Evolutionary conservation across 2,329 filamentous ascomycete genomes (phyloP).

Genomic region (Beauveria scarabaeidicola): DNA sequence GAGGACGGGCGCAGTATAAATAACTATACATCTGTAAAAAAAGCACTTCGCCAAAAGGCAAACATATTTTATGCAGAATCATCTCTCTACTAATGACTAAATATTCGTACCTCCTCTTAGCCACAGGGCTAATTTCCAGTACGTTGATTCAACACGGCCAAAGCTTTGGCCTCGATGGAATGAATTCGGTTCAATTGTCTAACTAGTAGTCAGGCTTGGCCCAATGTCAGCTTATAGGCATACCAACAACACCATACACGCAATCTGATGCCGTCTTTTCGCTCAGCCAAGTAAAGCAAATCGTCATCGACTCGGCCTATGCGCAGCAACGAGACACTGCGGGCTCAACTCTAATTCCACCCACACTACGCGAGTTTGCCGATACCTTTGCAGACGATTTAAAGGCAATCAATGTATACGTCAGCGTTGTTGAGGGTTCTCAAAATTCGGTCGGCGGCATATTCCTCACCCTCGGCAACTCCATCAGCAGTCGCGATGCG

Average conservation of each 20-base stretch:
- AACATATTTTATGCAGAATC: no score
- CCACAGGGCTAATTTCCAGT: no score
- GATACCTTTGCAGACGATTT: neutral
- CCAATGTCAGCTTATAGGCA: neutral
- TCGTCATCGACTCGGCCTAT: neutral
- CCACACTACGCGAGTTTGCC: neutral
- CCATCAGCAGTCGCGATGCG: slow-evolving; percentile 24
- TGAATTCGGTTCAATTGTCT: no score
- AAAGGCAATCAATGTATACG: neutral
- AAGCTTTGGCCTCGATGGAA: no score
- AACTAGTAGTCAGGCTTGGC: no score
- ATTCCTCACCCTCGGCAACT: neutral
- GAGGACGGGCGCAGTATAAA: no score
- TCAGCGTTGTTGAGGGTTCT: neutral
- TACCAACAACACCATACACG: neutral
- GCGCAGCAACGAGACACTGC: neutral
- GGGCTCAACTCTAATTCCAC: neutral
- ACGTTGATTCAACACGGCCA: no score
- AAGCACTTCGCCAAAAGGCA: no score
- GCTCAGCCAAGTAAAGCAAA: neutral
- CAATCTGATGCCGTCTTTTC: neutral
- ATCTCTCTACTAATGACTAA: no score
- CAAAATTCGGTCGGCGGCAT: neutral
- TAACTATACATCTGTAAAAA: no score
- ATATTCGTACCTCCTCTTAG: no score